Percentiles rank a stretch among this genome's conserved stretches.
Evolutionary conservation across 495 filamentous ascomycete species (phyloP).

Genomic region (Tuber magnatum): DNA sequence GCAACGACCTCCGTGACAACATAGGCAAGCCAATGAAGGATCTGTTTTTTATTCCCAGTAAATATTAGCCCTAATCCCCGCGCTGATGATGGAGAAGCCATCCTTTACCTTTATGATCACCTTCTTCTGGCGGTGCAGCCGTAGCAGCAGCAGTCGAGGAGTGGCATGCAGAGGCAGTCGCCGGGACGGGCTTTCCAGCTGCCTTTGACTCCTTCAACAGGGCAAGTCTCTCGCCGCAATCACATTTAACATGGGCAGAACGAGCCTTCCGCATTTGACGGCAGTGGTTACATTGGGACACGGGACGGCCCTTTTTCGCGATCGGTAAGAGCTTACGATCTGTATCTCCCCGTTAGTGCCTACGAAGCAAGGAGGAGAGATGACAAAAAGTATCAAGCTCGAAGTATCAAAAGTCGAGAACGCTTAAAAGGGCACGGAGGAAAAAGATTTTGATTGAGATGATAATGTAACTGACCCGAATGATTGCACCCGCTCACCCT

Average conservation of each 20-base stretch:
- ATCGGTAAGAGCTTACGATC: slow-evolving; percentile 91
- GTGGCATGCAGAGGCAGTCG: slow-evolving; percentile 33
- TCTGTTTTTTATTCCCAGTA: background rate
- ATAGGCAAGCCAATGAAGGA: slow-evolving; percentile 56
- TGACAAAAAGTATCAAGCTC: slow-evolving; percentile 5
- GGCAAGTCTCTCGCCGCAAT: slow-evolving; percentile 79
- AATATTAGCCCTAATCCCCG: background rate
- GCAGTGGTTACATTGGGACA: slow-evolving; percentile 97
- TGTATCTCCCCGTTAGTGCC: slow-evolving; percentile 43
- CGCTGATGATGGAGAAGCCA: slow-evolving; percentile 21
- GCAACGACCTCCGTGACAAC: slow-evolving; percentile 84
- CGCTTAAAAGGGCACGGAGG: slow-evolving; percentile 19
- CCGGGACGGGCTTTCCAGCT: slow-evolving; percentile 32
- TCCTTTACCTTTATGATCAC: slow-evolving; percentile 57
- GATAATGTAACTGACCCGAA: slow-evolving; percentile 56
- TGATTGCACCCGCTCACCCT: slow-evolving; percentile 93
- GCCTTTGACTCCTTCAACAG: slow-evolving; percentile 37
- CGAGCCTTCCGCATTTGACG: slow-evolving; percentile 95
- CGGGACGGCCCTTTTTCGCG: slow-evolving; percentile 96
- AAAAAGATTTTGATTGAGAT: slow-evolving; percentile 27
- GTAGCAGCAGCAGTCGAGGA: slow-evolving; percentile 8
- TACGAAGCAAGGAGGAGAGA: slow-evolving; percentile 37
- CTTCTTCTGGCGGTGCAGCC: slow-evolving; percentile 38
- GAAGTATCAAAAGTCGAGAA: slow-evolving; percentile 7
- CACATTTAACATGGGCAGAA: slow-evolving; percentile 90